Base-by-base conservation (phyloP, 1,284 basidiomycete genomes). In the Phellopilus nigrolimitatus region DNA sequence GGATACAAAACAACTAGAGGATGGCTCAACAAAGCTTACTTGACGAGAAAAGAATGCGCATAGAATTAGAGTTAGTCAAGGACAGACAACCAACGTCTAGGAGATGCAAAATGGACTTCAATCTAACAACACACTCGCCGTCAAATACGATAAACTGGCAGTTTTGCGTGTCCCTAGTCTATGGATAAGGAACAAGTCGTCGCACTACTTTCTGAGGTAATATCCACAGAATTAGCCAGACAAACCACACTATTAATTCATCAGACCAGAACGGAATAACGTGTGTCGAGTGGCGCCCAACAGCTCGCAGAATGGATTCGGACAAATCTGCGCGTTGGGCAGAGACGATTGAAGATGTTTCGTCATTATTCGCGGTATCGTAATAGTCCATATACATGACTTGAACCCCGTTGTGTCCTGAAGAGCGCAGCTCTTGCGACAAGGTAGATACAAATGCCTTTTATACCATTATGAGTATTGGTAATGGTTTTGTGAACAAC, bases 321-420 rank as follows among this genome's bases (percentile, higher is more conserved):
- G 47, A 28, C 12, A 49, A 22, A 15, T 36, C 30, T 17, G 25
- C 47, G 25, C 37, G 25, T 24, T 41, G 49, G 9, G 33, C 15
- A 31, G 31, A 38, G 13, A 43, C 12, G 21, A 28, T 13, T 24
- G 24, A 31, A 17, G 8, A 28, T 42, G n/a, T 15, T 24, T 21
- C 37, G 9, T 7, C 15, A 7, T 9, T 2, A 9, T 34, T 41
- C 15, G 45, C 40, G 17, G 19, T 13, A 21, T 24, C 51, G 24
- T 47, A 53, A 34, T 48, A 53, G 19, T 53, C 51, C 46, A 53
- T 53, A 27, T 40, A 24, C 6, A 25, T 48, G 38, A 53, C 37
- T 10, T 53, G 22, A 3, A 30, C n/a, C 21, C 25, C 39, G n/a
- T 37, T 17, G 25, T 38, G 34, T 15, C 45, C 51, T 24, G n/a